Percentiles rank a stretch among this genome's conserved stretches.
These are phyloP conservation scores for Colletotrichum eleusines DNA, from an alignment of 2,329 filamentous ascomycete species.

Conservation along the genomic window DNA sequence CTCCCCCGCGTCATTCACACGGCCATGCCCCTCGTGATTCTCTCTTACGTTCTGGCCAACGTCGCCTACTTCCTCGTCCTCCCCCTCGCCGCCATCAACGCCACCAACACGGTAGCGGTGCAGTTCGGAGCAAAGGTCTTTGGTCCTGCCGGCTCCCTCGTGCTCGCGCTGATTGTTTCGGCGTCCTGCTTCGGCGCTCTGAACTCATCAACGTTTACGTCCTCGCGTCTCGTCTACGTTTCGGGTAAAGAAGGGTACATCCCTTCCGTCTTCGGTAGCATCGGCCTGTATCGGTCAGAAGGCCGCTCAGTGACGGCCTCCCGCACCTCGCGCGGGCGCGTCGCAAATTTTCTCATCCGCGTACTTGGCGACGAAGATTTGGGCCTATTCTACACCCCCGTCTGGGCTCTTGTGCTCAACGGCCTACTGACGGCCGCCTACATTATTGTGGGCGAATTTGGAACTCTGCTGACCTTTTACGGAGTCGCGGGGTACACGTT, in stretches of 20 bases:
- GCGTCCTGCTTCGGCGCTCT: conserved; percentile 94
- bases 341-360: conserved; percentile 69
- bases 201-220: conserved; percentile 95
- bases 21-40: conserved; percentile 92
- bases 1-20: conserved; percentile 96
- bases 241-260: conserved; percentile 97
- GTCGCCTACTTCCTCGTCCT: conserved; percentile 95
- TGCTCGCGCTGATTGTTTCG: conserved; percentile 89
- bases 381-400: conserved; percentile 92
- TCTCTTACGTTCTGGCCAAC: conserved; percentile 91
- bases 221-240: conserved; percentile 90
- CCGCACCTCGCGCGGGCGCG: conserved; percentile 66
- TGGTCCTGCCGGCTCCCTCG: conserved; percentile 81
- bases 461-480: conserved; percentile 94
- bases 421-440: conserved; percentile 79
- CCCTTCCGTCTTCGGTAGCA: conserved; percentile 82
- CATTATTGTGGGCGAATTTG: conserved; percentile 88
- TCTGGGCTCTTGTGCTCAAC: conserved; percentile 91
- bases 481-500: conserved; percentile 97
- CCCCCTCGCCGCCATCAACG: conserved; percentile 82
- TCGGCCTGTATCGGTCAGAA: conserved; percentile 73
- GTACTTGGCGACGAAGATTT: conserved; percentile 81
- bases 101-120: conserved; percentile 94
- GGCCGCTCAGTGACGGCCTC: conserved; percentile 55
- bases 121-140: conserved; percentile 93